These are phyloP conservation scores for Penicillium verhagenii DNA, from an alignment of 495 filamentous ascomycete species.

Conservation along the genomic window DNA sequence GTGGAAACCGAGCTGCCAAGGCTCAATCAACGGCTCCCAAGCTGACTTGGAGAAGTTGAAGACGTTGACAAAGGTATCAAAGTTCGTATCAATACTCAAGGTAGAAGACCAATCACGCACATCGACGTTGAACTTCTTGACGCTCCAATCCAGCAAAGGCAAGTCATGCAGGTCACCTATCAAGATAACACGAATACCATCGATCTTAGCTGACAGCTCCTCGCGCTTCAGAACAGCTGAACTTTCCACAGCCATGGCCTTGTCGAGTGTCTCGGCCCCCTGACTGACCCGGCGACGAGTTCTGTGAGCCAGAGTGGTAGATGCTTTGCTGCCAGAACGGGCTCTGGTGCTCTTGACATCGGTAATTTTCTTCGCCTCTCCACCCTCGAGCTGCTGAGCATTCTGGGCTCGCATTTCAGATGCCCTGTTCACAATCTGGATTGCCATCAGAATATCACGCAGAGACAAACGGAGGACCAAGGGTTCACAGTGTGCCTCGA, in stretches of 20 bases:
- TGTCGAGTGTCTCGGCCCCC: constrained; percentile 27
- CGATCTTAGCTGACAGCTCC: constrained; percentile 77
- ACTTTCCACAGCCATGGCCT: constrained; percentile 25
- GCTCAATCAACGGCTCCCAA: constrained; percentile 95
- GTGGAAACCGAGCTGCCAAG: constrained; percentile 91
- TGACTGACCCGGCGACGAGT: constrained; percentile 38
- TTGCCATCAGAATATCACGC: constrained; percentile 88
- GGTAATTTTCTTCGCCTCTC: constrained; percentile 62
- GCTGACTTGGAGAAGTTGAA: constrained; percentile 99
- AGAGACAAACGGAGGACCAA: constrained; percentile 89
- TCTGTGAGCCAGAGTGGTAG: constrained; percentile 56
- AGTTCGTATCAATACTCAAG: constrained; percentile 79
- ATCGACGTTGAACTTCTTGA: constrained; percentile 82
- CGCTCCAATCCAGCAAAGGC: constrained; percentile 88
- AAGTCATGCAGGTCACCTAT: constrained; percentile 96
- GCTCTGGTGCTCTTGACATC: constrained; percentile 58
- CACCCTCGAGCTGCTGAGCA: constrained; percentile 42
- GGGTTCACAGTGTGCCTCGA: constrained; percentile 85
- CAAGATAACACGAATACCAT: constrained; percentile 87
- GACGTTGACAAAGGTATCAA: constrained; percentile 92
- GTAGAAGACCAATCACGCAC: constrained; percentile 88
- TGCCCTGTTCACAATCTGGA: constrained; percentile 90
- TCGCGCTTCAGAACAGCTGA: constrained; percentile 71
- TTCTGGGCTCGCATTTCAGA: constrained; percentile 72
- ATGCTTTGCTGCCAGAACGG: constrained; percentile 62